Evolutionary conservation across 768 basidiomycete species (phyloP), one percentile per base, ranked within the genome.

Genomic region (Collybia sordida): DNA sequence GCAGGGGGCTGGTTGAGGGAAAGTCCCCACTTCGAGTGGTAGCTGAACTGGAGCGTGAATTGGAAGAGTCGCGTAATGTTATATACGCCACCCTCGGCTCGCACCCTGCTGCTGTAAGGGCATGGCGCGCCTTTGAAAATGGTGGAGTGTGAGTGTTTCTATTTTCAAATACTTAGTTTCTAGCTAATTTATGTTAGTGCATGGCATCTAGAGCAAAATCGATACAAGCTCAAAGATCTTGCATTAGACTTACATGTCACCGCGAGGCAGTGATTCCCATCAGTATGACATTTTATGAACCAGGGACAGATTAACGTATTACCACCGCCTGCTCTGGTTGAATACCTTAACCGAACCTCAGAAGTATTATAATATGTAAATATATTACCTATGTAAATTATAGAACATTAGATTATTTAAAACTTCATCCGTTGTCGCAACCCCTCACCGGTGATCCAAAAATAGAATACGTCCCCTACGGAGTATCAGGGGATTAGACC

Each of bases 91-190:
- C 43, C n/a, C 38, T 50, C 15, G 18, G 21, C 11, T 8, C 18
- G 6, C 34, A 35, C 12, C 42, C 52, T 4, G 34, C 42, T 27
- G 55, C 52, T 21, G 42, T 53, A 3, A 42, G 12, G 40, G 40
- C 42, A 7, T 57, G 55, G 55, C 52, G 49, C 28, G 38, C n/a
- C 18, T 57, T 57, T 21, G 55, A 53, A 18, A 21, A 27, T 9
- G 55, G 52, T 19, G 39, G 23, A 12, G 51, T 53, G 55, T 51
- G 34, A 38, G 55, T 54, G 34, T 34, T 15, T 6, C 8, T 2
- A 12, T 21, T 47, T 4, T 27, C 27, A 17, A 6, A 3, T 34
- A n/a, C 7, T 23, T n/a, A 34, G 4, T 4, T 19, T 43, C 19
- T n/a, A 11, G 15, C 17, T 19, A 19, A 23, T 23, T 25, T n/a